Evolutionary conservation across 1,284 basidiomycete genomes (phyloP), one percentile per base, ranked within the genome.

Genomic region (Anthracocystis panici-leucophaei): DNA sequence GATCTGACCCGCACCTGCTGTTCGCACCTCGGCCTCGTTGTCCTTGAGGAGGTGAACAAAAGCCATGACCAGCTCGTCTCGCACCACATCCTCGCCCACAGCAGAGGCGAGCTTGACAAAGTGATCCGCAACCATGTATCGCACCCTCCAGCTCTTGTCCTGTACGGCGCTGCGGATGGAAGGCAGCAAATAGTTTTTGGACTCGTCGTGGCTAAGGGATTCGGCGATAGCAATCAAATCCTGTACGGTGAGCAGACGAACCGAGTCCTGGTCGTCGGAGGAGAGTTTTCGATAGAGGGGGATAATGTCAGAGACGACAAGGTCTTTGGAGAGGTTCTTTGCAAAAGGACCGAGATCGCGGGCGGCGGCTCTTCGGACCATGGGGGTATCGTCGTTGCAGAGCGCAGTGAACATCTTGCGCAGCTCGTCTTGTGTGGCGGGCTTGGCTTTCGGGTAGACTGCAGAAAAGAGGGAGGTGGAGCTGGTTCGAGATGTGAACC

Each of bases 401-500:
- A 99, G 89, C 20, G 90, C 89, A 16, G 91, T 89, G 82, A 93
- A 99, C 67, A 92, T 90, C 86, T 92, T 92, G 76, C 95, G 90
- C 82, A 99, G 88, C 60, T 98, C 96, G 65, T 94, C 93, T 86
- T 97, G 94, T 59, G 92, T 88, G 46, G 88, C 83, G 29, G 72
- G 65, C 45, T 76, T 74, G 23, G 79, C 68, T 45, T 85, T 84
- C 35, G 91, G 88, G 86, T 99, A 99, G 25, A 94, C 93, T n/a
- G 95, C 91, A 11, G 94, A 91, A 85, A 95, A 99, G 33, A 99
- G 89, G 3, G 95, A 93, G 65, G 95, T 95, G 48, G 97, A 93
- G 45, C 96, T 97, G 46, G 95, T 97, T 74, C 96, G 90, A 35
- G 95, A 96, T n/a, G 97, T 99, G 88, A 99, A 99, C 97, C 97